phyloP scores from a whole-genome alignment of 2,329 filamentous ascomycete species.

The Trichoderma koningii region DNA sequence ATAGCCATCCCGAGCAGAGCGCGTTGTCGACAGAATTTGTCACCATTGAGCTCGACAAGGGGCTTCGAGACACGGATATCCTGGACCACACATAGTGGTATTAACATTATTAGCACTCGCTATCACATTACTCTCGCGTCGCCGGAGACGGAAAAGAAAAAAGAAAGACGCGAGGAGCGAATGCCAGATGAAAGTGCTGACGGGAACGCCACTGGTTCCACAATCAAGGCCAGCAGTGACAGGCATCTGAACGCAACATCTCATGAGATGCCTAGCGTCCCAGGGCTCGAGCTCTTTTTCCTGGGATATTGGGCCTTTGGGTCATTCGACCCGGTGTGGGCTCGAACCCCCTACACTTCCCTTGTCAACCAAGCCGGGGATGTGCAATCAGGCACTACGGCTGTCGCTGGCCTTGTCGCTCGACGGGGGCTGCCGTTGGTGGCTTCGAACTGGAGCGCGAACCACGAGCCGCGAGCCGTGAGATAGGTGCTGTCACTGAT shows the following conservation, averaged over 20 bases:
- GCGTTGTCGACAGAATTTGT: background rate
- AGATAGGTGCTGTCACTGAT: background rate
- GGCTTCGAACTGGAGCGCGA: constrained; percentile 20
- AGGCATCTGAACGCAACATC: constrained; percentile 22
- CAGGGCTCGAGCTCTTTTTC: constrained; percentile 18
- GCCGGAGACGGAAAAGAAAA: background rate
- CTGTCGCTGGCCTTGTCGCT: constrained; percentile 26
- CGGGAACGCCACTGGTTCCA: constrained; percentile 11
- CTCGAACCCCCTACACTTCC: background rate
- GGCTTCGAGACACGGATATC: background rate
- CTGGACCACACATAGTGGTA: background rate
- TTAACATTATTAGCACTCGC: background rate
- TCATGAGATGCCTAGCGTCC: constrained; percentile 6
- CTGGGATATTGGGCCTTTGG: constrained; percentile 21
- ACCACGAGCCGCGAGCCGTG: constrained; percentile 25
- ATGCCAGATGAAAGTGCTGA: constrained; percentile 23
- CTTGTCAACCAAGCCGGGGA: constrained; percentile 11
- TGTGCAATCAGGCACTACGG: constrained; percentile 25
- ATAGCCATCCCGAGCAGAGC: background rate
- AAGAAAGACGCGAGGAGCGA: constrained; percentile 17
- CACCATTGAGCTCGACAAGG: constrained; percentile 1
- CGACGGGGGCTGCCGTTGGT: constrained; percentile 14
- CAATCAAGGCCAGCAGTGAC: constrained; percentile 16
- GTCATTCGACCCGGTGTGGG: constrained; percentile 13
- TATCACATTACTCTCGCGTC: background rate